A percentile compares a stretch with the other conserved stretches of the same genome.
These are phyloP conservation scores for Alternaria sp. DNA, from an alignment of 2,329 filamentous ascomycete species.

Conservation along the genomic window DNA sequence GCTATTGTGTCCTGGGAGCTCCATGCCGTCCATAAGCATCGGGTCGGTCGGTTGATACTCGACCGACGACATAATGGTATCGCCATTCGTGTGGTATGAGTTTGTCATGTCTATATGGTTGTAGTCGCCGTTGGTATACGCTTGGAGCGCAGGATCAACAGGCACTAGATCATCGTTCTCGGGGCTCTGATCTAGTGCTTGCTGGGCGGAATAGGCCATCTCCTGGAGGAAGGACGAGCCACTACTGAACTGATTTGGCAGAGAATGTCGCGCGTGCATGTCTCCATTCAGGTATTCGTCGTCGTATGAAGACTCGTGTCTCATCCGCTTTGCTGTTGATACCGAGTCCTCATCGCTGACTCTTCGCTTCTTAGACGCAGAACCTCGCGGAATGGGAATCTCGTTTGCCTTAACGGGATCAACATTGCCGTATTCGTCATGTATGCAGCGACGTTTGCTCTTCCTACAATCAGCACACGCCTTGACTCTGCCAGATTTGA, in stretches of 20 bases:
- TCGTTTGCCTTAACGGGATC: constrained; percentile 71
- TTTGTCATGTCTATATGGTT: constrained; percentile 23
- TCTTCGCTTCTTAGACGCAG: constrained; percentile 64
- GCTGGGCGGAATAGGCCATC: constrained; percentile 44
- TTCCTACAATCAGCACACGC: constrained; percentile 72
- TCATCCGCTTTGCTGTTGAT: constrained; percentile 37
- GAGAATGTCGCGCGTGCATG: constrained; percentile 35
- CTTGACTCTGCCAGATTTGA: constrained; percentile 67
- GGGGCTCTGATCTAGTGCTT: constrained; percentile 33
- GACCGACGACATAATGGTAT: constrained; percentile 48
- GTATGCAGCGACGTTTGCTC: constrained; percentile 74
- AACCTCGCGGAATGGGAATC: constrained; percentile 66
- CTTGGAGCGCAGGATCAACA: constrained; percentile 42
- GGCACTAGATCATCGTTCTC: constrained; percentile 38
- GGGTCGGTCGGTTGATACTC: constrained; percentile 37
- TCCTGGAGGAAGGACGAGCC: constrained; percentile 36
- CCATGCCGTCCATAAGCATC: constrained; percentile 29
- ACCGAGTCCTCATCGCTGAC: constrained; percentile 44
- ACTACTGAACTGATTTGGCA: constrained; percentile 33
- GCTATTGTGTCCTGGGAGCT: constrained; percentile 20
- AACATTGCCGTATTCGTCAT: constrained; percentile 70
- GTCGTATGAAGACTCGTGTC: constrained; percentile 40
- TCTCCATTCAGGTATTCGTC: constrained; percentile 36
- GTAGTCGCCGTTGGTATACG: constrained; percentile 32
- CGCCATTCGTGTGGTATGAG: constrained; percentile 30